Conservation (phyloP, 306 rosid genomes). For the Prosopis cineraria region DNA sequence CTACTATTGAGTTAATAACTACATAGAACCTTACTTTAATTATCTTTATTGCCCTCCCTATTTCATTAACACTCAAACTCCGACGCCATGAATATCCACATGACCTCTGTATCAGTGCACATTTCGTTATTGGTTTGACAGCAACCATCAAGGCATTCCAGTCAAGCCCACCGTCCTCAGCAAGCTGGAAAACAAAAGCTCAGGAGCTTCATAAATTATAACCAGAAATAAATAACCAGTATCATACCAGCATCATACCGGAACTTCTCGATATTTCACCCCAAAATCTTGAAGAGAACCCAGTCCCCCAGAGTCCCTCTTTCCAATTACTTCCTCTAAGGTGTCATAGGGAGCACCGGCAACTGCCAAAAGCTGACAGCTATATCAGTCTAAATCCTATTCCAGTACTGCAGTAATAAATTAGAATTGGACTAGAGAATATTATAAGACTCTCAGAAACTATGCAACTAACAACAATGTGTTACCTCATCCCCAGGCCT, state of each 20-base stretch:
- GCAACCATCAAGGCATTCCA: constrained; percentile 70
- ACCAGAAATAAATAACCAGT: constrained; percentile 21
- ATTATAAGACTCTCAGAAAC: constrained; percentile 8
- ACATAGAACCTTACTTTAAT: constrained; percentile 62
- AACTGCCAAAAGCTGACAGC: constrained; percentile 92
- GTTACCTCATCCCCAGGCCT: constrained; percentile 98
- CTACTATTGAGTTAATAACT: too few relatives aligned
- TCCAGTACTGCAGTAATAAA: constrained; percentile 13
- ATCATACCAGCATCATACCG: constrained; percentile 53
- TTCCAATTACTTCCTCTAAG: constrained; percentile 90
- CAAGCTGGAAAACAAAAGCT: constrained; percentile 57
- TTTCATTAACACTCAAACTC: constrained; percentile 83
- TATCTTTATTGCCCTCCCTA: constrained; percentile 69
- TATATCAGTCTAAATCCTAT: constrained; percentile 51
- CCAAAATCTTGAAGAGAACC: constrained; percentile 94
- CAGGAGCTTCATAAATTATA: constrained; percentile 24
- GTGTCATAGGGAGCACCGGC: constrained; percentile 99
- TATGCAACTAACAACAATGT: constrained; percentile 14
- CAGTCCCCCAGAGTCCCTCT: constrained; percentile 79
- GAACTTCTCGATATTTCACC: constrained; percentile 90
- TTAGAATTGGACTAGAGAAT: constrained; percentile 17
- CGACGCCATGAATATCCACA: constrained; percentile 96
- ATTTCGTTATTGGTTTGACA: constrained; percentile 74
- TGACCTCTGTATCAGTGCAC: constrained; percentile 91
- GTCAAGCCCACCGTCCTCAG: constrained; percentile 82